phyloP scores from a whole-genome alignment of 169 alveolate genomes.

The Condylostoma magnum region DNA sequence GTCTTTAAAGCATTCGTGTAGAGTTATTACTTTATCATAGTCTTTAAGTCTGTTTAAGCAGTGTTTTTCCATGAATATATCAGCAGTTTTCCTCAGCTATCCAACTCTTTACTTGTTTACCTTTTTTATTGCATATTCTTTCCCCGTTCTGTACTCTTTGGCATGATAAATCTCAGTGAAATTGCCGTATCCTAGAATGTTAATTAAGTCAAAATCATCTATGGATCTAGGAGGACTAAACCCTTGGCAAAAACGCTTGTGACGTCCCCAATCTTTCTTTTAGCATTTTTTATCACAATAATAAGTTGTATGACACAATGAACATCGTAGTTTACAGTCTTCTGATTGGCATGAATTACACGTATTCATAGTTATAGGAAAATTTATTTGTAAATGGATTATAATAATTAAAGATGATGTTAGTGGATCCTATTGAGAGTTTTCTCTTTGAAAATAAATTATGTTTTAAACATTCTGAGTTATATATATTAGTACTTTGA shows the following conservation, averaged over 20 bases:
- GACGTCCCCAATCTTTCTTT: slow-evolving; percentile 42
- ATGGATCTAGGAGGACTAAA: slow-evolving; percentile 17
- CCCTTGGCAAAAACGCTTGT: slow-evolving; percentile 37
- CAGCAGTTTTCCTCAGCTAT: slow-evolving; percentile 43
- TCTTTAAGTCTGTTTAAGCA: slow-evolving; percentile 31
- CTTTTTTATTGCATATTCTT: slow-evolving; percentile 38
- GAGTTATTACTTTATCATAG: slow-evolving; percentile 20
- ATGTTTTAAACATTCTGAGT: too few relatives aligned
- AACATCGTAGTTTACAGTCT: slow-evolving; percentile 24
- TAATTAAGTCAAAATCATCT: slow-evolving; percentile 36
- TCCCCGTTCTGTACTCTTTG: slow-evolving; percentile 29
- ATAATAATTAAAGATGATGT: too few relatives aligned
- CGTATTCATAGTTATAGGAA: too few relatives aligned
- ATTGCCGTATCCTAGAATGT: slow-evolving; percentile 37
- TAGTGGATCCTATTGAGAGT: too few relatives aligned
- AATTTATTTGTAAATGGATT: too few relatives aligned
- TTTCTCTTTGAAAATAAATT: too few relatives aligned
- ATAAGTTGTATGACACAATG: slow-evolving; percentile 31
- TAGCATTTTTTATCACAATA: slow-evolving; percentile 44
- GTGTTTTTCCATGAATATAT: slow-evolving; percentile 53
- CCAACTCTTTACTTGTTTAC: slow-evolving; percentile 32
- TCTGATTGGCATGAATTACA: slow-evolving; percentile 25
- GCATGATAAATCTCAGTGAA: slow-evolving; percentile 39
- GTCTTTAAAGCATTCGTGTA: slow-evolving; percentile 37
- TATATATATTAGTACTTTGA: too few relatives aligned